Evolutionary conservation across 805 yeast species (phyloP).

Genomic region (Teunomyces stri): DNA sequence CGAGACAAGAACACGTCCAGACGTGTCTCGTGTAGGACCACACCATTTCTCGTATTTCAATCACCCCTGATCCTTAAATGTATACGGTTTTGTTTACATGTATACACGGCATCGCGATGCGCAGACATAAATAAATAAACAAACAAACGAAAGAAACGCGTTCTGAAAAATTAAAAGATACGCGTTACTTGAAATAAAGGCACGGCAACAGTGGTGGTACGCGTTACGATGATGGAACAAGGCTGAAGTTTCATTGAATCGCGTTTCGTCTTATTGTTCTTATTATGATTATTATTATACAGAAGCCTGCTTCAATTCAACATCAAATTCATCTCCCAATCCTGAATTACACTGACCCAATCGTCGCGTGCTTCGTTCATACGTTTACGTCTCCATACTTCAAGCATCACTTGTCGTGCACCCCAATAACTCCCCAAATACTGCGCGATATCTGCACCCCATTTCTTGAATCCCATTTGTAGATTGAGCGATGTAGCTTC

Average conservation of each 20-base stretch:
- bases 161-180: not conserved
- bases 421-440: slow-evolving; percentile 78
- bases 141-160: slow-evolving; percentile 1
- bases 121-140: not conserved
- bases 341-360: slow-evolving; percentile 78
- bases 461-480: slow-evolving; percentile 65
- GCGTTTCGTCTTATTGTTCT: not conserved
- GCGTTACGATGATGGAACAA: not conserved
- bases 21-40: not conserved
- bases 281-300: not conserved
- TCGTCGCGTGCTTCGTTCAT: slow-evolving; percentile 56
- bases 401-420: slow-evolving; percentile 79
- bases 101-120: slow-evolving; percentile 2
- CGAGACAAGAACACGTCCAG: not conserved
- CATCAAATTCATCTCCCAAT: slow-evolving; percentile 87
- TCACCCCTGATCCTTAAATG: not conserved
- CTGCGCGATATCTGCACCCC: slow-evolving; percentile 65
- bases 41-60: no score
- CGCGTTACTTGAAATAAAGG: not conserved
- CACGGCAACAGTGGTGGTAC: not conserved
- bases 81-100: slow-evolving; percentile 4
- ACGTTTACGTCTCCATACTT: slow-evolving; percentile 77
- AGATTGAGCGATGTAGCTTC: slow-evolving; percentile 59
- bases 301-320: slow-evolving; percentile 35
- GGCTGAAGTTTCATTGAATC: not conserved